Base-by-base conservation (phyloP, 176 grass and related monocot species). In the Juncus inflexus region DNA sequence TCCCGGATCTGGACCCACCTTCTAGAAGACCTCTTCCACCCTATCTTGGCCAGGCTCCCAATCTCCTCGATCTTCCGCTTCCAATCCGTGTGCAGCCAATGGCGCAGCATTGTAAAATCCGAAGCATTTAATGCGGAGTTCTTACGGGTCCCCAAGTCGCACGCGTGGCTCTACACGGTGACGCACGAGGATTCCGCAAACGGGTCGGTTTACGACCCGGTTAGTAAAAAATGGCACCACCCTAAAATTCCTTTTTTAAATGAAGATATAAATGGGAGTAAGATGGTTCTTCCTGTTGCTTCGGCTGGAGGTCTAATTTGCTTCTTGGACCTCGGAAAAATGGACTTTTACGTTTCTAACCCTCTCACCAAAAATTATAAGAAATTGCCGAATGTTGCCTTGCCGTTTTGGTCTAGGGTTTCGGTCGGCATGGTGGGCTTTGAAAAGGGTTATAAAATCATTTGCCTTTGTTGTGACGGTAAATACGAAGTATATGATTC, bases 231-330 rank as follows among this genome's bases (percentile, higher is more conserved):
- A 80, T 99, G 95, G 95, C 86, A 99, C 76, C 65, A 89, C 50
- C 64, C 78, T 40, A 80, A 75, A 58, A 70, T 78, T 74, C 73
- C 89, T 11, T 63, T 94, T 4, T 77, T 80, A 67, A 89, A 82
- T 70, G 55, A 80, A 69, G 56, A 69, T 5, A 14, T 36, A 7
- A 58, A 58, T 10, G 68, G 68, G 38, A 90, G 86, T 2, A 50
- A 42, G 9, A 80, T 94, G 63, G 80, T 87, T 69, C 83, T 92
- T 65, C 95, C 95, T 28, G 95, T 94, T 73, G 89, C 95, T 64
- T 94, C 95, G 55, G 83, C 82, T 52, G 95, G 95, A 69, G 95
- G 95, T 54, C 88, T 99, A 67, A 76, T 99, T 43, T 99, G 95
- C 68, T 90, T 99, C 61, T 65, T 94, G 77, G 86, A 99, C 79